phyloP scores from a whole-genome alignment of 805 yeast genomes.

The Metschnikowia kofuensis region DNA sequence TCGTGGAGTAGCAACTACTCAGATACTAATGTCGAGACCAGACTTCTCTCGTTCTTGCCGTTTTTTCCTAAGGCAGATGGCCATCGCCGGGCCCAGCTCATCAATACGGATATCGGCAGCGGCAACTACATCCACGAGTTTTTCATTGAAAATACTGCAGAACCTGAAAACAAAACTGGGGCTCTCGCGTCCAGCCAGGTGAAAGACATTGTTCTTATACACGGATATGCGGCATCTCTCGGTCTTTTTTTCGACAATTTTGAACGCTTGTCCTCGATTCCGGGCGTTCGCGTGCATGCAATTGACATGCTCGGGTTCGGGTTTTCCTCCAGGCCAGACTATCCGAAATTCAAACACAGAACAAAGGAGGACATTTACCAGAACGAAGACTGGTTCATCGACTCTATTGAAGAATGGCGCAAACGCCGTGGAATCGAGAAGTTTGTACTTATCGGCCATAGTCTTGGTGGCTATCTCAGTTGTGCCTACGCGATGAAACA shows the following conservation, averaged over 20 bases:
- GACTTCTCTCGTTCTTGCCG: constrained; percentile 55
- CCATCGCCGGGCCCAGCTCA: constrained; percentile 42
- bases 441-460: constrained; percentile 41
- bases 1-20: constrained; percentile 12
- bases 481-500: constrained; percentile 43
- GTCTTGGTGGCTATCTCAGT: constrained; percentile 45
- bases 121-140: constrained; percentile 75
- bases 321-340: constrained; percentile 55
- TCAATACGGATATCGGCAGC: constrained; percentile 54
- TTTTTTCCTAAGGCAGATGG: constrained; percentile 55
- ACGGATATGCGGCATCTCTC: constrained; percentile 92
- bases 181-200: constrained; percentile 19
- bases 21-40: constrained; percentile 31
- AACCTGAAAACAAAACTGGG: constrained; percentile 25
- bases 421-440: constrained; percentile 30
- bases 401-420: constrained; percentile 43
- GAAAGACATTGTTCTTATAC: constrained; percentile 69
- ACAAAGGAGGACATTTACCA: constrained; percentile 34
- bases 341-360: constrained; percentile 29
- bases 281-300: constrained; percentile 60
- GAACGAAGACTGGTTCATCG: constrained; percentile 44
- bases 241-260: constrained; percentile 78
- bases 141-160: constrained; percentile 48
- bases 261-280: constrained; percentile 39
- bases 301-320: constrained; percentile 75